These are phyloP conservation scores for Daldinia vernicosa DNA, from an alignment of 495 filamentous ascomycete genomes.

Conservation along the genomic window DNA sequence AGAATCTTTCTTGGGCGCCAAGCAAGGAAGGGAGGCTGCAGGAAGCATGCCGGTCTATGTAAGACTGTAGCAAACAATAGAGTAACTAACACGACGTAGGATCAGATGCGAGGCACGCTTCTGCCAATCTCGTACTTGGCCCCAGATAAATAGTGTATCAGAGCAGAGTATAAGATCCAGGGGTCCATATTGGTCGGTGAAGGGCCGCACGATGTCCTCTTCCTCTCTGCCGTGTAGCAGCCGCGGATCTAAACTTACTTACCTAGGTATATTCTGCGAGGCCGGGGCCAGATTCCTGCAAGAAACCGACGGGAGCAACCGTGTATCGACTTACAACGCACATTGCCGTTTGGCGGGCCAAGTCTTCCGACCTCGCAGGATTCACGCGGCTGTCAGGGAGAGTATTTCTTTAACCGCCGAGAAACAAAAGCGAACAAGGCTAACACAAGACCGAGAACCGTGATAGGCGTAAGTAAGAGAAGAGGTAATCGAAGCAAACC, in stretches of 20 bases:
- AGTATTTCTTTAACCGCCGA: not conserved
- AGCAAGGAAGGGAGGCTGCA: conserved; percentile 34
- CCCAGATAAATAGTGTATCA: conserved; percentile 11
- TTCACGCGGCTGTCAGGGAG: conserved; percentile 7
- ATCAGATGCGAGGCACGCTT: conserved; percentile 13
- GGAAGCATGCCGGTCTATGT: conserved; percentile 18
- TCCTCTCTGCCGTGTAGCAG: conserved; percentile 2
- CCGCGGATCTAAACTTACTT: conserved; percentile 1
- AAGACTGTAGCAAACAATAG: conserved; percentile 25
- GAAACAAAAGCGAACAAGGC: not conserved
- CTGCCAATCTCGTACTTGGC: conserved; percentile 22
- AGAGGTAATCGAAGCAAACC: conserved; percentile 9
- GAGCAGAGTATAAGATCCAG: not conserved
- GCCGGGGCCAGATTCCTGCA: conserved; percentile 10
- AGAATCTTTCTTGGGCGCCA: conserved; percentile 2
- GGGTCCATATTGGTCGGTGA: conserved; percentile 25
- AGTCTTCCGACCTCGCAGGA: conserved; percentile 7
- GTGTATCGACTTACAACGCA: conserved; percentile 13
- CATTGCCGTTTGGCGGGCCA: not conserved
- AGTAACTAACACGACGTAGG: conserved; percentile 14
- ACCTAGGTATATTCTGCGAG: not conserved
- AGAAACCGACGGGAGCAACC: conserved; percentile 7
- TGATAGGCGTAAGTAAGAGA: not conserved
- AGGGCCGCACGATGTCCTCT: conserved; percentile 2
- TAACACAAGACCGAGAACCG: not conserved